Percentiles rank a stretch among this genome's conserved stretches.
Conservation (phyloP, 1,284 basidiomycete genomes). For the Ustilago trichophora region DNA sequence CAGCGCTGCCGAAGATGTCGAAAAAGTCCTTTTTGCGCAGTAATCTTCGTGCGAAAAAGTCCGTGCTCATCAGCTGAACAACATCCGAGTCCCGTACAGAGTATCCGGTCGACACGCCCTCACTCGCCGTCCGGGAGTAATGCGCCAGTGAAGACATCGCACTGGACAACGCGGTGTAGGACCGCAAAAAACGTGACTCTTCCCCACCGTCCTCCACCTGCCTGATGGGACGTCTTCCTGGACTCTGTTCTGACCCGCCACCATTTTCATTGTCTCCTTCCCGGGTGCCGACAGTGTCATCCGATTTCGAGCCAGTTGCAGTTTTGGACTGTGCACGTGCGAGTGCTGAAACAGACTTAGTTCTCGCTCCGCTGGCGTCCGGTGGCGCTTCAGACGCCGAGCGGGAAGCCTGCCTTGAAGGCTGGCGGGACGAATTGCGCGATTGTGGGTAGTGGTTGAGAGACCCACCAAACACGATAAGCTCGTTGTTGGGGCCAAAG, state of each 20-base stretch:
- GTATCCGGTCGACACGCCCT: constrained; percentile 31
- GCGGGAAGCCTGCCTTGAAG: constrained; percentile 14
- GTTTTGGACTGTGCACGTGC: constrained; percentile 16
- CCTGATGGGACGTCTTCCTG: not conserved
- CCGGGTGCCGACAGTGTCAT: not conserved
- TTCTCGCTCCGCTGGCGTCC: not conserved
- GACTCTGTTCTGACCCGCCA: not conserved
- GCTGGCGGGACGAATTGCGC: constrained; percentile 18
- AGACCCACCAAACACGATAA: constrained; percentile 41
- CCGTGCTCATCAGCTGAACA: constrained; percentile 56
- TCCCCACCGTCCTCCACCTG: constrained; percentile 19
- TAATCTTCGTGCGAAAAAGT: constrained; percentile 45
- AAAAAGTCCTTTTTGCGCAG: constrained; percentile 41
- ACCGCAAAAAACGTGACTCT: constrained; percentile 48
- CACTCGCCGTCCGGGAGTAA: constrained; percentile 30
- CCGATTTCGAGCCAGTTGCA: constrained; percentile 6
- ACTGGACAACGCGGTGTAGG: constrained; percentile 51
- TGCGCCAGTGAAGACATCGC: constrained; percentile 53
- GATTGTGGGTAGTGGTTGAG: constrained; percentile 25
- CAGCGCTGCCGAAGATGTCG: constrained; percentile 23
- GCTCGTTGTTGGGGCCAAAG: constrained; percentile 46
- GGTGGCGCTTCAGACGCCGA: constrained; percentile 18
- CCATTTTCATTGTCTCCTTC: constrained; percentile 3
- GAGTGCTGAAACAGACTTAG: constrained; percentile 18
- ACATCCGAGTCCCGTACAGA: constrained; percentile 55